Evolutionary conservation across 164 flowering plant species (phyloP).

Genomic region (Litsea cubeba): DNA sequence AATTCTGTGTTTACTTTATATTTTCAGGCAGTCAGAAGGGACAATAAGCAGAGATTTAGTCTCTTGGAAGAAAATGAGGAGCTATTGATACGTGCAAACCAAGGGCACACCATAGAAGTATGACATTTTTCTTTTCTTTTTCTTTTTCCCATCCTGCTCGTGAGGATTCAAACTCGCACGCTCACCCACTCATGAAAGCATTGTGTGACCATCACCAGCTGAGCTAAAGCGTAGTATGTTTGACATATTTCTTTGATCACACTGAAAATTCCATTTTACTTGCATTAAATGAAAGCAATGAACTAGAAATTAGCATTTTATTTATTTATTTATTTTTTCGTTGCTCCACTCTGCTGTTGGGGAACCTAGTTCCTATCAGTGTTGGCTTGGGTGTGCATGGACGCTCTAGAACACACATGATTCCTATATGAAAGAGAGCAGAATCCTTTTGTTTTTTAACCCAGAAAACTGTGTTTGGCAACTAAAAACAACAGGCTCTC

Average conservation of each 20-base stretch:
- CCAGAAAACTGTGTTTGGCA: neutral
- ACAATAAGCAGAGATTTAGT: constrained; percentile 82
- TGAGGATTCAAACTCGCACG: neutral
- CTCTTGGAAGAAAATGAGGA: constrained; percentile 82
- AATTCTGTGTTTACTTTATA: neutral
- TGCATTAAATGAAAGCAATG: neutral
- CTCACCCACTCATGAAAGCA: too few relatives aligned
- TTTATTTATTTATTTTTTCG: neutral
- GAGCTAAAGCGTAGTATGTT: too few relatives aligned
- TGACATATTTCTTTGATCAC: neutral
- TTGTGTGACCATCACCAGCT: too few relatives aligned
- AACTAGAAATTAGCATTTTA: neutral
- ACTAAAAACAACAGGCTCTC: neutral
- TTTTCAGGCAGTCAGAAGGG: constrained; percentile 70
- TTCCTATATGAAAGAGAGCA: too few relatives aligned
- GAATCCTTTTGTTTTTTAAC: neutral
- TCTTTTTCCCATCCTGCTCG: neutral
- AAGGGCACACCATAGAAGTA: constrained; percentile 81
- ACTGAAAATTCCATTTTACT: neutral
- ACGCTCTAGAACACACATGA: too few relatives aligned
- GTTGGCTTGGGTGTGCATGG: too few relatives aligned
- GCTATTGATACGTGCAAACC: constrained; percentile 90
- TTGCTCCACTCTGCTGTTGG: neutral
- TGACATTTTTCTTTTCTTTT: constrained; percentile 2
- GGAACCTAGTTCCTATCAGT: too few relatives aligned